A percentile compares a stretch with the other conserved stretches of the same genome.
These are phyloP conservation scores for Zygosaccharomyces bisporus DNA, from an alignment of 805 yeast genomes.

Conservation along the genomic window DNA sequence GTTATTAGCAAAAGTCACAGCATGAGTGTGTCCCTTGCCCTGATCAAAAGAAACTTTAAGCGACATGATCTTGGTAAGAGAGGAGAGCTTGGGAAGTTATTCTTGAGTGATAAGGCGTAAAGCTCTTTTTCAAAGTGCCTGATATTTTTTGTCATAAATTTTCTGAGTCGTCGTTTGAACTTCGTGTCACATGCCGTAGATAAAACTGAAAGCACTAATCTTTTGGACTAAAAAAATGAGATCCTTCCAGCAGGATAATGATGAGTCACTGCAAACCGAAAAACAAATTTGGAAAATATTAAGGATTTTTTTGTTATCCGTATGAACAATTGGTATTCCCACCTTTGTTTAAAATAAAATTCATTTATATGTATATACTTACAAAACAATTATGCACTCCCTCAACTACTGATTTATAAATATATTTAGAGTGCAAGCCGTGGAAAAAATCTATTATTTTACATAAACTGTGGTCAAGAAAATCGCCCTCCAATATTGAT, in stretches of 20 bases:
- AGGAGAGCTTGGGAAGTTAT: not conserved
- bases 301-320: too few relatives aligned
- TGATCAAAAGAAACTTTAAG: conserved; percentile 30
- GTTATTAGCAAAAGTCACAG: conserved; percentile 30
- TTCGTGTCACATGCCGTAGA: not conserved
- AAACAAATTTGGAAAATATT: too few relatives aligned
- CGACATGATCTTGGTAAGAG: conserved; percentile 16
- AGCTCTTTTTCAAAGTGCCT: not conserved
- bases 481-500: not conserved
- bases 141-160: not conserved
- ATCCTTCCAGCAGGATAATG: too few relatives aligned
- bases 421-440: not conserved
- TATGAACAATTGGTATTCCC: too few relatives aligned
- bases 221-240: too few relatives aligned
- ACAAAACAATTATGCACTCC: too few relatives aligned
- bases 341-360: too few relatives aligned
- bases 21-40: conserved; percentile 22
- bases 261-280: too few relatives aligned
- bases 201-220: too few relatives aligned
- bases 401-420: not conserved
- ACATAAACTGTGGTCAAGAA: not conserved
- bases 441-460: not conserved
- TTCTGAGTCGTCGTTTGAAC: not conserved
- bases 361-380: too few relatives aligned
- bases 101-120: not conserved